These are phyloP conservation scores for Striga hermonthica DNA, from an alignment of 305 asterid species.

Conservation along the genomic window DNA sequence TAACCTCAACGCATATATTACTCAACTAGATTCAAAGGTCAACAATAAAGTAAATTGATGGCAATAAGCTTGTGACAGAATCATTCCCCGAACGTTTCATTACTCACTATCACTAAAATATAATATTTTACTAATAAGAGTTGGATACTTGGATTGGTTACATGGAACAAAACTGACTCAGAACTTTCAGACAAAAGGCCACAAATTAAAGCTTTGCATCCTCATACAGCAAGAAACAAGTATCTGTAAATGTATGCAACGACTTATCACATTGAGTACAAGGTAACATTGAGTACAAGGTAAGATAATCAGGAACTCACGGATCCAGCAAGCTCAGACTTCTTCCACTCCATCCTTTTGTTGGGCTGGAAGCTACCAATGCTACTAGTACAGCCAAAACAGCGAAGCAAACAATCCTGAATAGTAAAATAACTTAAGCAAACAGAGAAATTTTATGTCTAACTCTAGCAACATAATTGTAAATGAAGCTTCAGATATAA, in stretches of 20 bases:
- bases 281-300: conserved; percentile 25
- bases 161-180: neutral
- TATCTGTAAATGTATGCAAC: conserved; percentile 13
- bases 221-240: conserved; percentile 11
- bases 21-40: conserved; percentile 3
- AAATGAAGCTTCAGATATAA: neutral
- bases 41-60: conserved; percentile 3
- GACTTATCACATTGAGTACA: conserved; percentile 14
- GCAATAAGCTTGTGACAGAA: conserved; percentile 9
- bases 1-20: conserved; percentile 5
- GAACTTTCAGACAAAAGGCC: neutral
- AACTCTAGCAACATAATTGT: conserved; percentile 4
- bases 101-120: conserved; percentile 7
- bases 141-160: conserved; percentile 10
- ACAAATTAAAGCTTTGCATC: conserved; percentile 13
- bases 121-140: conserved; percentile 14
- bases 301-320: conserved; percentile 45
- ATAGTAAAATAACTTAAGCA: conserved; percentile 27
- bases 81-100: conserved; percentile 6
- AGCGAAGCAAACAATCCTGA: conserved; percentile 77
- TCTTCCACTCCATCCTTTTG: conserved; percentile 99
- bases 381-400: conserved; percentile 78
- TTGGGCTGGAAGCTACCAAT: conserved; percentile 97
- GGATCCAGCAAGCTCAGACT: conserved; percentile 98
- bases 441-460: conserved; percentile 11